phyloP scores from a whole-genome alignment of 2,329 filamentous ascomycete species.

The Aspergillus ochraceus region DNA sequence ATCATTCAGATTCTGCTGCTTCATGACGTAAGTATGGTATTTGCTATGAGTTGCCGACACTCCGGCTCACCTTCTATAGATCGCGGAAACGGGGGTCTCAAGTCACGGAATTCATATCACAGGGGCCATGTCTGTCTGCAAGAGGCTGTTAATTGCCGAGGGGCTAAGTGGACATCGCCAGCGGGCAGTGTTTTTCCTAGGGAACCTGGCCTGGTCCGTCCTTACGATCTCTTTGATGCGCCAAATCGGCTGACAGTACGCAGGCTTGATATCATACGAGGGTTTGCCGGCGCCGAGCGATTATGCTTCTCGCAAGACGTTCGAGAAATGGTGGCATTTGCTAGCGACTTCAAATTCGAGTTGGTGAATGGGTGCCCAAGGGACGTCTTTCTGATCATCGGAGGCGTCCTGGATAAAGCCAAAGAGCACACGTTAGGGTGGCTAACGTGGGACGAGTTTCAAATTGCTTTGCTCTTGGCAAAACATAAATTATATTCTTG shows the following conservation, averaged over 20 bases:
- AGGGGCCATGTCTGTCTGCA: conserved; percentile 34
- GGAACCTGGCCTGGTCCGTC: conserved; percentile 30
- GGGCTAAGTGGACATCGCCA: conserved; percentile 23
- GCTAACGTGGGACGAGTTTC: conserved; percentile 20
- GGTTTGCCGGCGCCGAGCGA: conserved; percentile 25
- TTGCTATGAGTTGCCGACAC: neutral
- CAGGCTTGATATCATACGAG: conserved; percentile 35
- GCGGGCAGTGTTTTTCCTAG: conserved; percentile 30
- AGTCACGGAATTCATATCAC: conserved; percentile 34
- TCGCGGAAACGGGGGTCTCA: conserved; percentile 33
- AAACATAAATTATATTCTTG: conserved; percentile 25
- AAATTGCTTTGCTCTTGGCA: conserved; percentile 16
- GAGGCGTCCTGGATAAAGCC: conserved; percentile 26
- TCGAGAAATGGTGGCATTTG: conserved; percentile 24
- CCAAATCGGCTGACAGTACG: neutral
- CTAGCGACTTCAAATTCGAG: conserved; percentile 28
- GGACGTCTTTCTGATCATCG: conserved; percentile 31
- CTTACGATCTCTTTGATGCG: neutral
- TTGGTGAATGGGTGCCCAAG: conserved; percentile 31
- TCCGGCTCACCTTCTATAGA: conserved; percentile 18
- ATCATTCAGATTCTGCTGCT: conserved; percentile 33
- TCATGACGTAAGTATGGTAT: conserved; percentile 26
- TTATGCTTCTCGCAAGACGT: conserved; percentile 30
- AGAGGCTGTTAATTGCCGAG: conserved; percentile 24
- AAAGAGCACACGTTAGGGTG: conserved; percentile 25